A percentile compares a stretch with the other conserved stretches of the same genome.
These are phyloP conservation scores for Kalmanozyma brasiliensis DNA, from an alignment of 1,284 basidiomycete species.

Conservation along the genomic window DNA sequence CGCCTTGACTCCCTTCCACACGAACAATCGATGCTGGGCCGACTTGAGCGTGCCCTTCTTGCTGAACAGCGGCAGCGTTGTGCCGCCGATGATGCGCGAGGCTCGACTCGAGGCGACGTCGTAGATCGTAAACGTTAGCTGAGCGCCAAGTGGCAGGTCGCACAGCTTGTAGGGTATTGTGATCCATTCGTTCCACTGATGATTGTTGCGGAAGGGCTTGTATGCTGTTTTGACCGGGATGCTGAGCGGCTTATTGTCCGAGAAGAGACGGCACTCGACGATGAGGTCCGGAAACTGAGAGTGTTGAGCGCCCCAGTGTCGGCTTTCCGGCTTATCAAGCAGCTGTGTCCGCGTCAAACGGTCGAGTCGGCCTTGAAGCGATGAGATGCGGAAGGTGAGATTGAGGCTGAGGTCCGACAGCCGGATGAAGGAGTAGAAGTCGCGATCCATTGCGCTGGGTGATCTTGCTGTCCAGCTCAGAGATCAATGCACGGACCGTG, in stretches of 20 bases:
- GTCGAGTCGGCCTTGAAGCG: conserved; percentile 55
- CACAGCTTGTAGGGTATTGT: conserved; percentile 89
- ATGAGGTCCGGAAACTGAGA: conserved; percentile 84
- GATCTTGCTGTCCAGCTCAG: too few relatives aligned
- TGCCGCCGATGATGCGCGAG: conserved; percentile 81
- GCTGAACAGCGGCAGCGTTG: conserved; percentile 87
- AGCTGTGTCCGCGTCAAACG: conserved; percentile 40
- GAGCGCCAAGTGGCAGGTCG: conserved; percentile 85
- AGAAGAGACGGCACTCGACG: conserved; percentile 87
- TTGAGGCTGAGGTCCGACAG: conserved; percentile 55
- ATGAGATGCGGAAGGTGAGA: conserved; percentile 53
- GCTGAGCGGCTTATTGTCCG: conserved; percentile 91
- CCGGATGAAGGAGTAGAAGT: conserved; percentile 63
- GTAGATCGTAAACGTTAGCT: conserved; percentile 93
- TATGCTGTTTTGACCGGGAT: conserved; percentile 90
- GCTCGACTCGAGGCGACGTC: conserved; percentile 77
- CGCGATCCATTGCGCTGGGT: conserved; percentile 45
- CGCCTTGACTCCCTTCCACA: conserved; percentile 85
- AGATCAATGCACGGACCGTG: too few relatives aligned
- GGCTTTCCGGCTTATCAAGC: conserved; percentile 36
- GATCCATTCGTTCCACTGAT: conserved; percentile 89
- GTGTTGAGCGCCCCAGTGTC: conserved; percentile 50
- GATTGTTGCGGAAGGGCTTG: conserved; percentile 77
- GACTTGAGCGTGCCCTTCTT: conserved; percentile 87
- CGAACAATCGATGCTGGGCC: conserved; percentile 79